These are phyloP conservation scores for Leccinum pellstonianum DNA, from an alignment of 768 basidiomycete genomes.

Conservation along the genomic window DNA sequence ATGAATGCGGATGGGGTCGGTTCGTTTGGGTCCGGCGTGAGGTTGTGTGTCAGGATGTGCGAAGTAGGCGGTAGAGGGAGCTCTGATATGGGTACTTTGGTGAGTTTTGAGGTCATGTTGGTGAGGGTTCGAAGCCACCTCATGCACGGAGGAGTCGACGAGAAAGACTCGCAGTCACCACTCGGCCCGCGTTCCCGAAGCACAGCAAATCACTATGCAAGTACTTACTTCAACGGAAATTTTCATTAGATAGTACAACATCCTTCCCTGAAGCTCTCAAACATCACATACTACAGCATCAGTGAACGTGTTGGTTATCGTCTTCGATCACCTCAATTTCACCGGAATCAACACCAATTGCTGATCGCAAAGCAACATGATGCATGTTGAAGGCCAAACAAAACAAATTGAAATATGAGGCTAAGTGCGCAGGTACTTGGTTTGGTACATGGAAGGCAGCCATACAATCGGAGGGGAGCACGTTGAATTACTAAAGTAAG, in stretches of 20 bases:
- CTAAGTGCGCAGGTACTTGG: background rate
- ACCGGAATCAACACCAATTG: background rate
- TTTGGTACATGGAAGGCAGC: constrained; percentile 2
- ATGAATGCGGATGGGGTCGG: constrained; percentile 53
- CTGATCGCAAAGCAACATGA: background rate
- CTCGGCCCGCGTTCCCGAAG: background rate
- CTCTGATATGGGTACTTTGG: constrained; percentile 40
- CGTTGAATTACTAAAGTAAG: background rate
- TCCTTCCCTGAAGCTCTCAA: no score
- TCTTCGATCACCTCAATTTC: background rate
- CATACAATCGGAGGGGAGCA: background rate
- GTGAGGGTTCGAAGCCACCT: constrained; percentile 8
- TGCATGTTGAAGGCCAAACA: background rate
- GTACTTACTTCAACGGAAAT: background rate
- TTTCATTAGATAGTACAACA: background rate
- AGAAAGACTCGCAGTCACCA: background rate
- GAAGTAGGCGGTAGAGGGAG: constrained; percentile 47
- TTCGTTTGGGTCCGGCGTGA: constrained; percentile 61
- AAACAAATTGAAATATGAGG: background rate
- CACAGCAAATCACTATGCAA: background rate
- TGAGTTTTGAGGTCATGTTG: constrained; percentile 19
- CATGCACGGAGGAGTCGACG: background rate
- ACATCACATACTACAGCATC: background rate
- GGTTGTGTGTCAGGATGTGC: constrained; percentile 40
- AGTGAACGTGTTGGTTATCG: background rate